Evolutionary conservation across 352 stramenopile genomes (phyloP).

Genomic region (Thraustochytrium striatum): DNA sequence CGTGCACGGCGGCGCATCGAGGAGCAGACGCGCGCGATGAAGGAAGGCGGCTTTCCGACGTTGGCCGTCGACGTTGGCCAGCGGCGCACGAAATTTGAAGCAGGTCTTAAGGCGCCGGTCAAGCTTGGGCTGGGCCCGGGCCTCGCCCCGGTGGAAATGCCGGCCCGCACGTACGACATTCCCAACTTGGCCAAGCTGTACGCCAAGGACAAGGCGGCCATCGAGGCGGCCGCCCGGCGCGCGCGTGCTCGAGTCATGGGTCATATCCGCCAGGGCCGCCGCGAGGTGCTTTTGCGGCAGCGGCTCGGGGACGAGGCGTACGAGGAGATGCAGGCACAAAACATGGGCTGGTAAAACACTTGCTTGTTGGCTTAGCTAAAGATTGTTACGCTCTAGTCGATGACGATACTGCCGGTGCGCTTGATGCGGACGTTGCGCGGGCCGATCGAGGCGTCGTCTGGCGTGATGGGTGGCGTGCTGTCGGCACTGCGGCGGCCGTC

Average conservation of each 20-base stretch:
- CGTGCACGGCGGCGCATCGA: no score
- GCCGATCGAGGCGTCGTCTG: neutral
- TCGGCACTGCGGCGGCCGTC: no score
- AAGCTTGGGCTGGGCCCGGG: conserved; percentile 1
- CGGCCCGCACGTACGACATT: neutral
- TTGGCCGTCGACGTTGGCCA: no score
- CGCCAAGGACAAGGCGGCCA: neutral
- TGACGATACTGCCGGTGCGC: conserved; percentile 4
- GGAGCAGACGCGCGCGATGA: no score
- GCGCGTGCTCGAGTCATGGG: neutral
- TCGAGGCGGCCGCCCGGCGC: neutral
- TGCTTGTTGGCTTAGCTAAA: neutral
- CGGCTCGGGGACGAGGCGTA: conserved; percentile 17
- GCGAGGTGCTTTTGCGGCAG: conserved; percentile 30
- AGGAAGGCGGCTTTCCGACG: no score
- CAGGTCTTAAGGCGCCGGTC: no score
- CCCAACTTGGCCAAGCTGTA: conserved; percentile 19
- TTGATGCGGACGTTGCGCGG: conserved; percentile 7
- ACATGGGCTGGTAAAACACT: conserved; percentile 4
- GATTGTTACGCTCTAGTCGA: conserved; percentile 4
- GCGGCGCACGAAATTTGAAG: no score
- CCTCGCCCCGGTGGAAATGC: neutral
- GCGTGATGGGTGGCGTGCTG: no score
- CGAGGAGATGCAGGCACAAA: conserved; percentile 13
- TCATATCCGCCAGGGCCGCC: conserved; percentile 17